These are phyloP conservation scores for Hymenochaete sp. DNA, from an alignment of 1,284 basidiomycete species.

Conservation along the genomic window DNA sequence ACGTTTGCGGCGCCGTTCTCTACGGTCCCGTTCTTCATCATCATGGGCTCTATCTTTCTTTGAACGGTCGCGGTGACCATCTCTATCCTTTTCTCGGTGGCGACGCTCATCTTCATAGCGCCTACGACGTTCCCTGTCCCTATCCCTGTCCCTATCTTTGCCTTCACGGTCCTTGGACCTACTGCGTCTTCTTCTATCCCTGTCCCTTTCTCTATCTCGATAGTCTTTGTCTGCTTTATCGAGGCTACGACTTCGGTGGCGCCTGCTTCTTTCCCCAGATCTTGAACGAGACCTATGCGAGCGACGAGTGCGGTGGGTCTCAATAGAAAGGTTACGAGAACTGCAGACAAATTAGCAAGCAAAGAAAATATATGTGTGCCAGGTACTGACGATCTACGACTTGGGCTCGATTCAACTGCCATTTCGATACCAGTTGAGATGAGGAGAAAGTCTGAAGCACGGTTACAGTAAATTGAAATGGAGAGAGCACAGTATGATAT, in stretches of 20 bases:
- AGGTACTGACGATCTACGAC: conserved; percentile 53
- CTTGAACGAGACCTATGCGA: conserved; percentile 63
- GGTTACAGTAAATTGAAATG: background rate
- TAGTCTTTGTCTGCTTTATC: conserved; percentile 44
- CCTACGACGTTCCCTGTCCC: conserved; percentile 35
- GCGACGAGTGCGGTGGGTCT: conserved; percentile 58
- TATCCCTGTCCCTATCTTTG: conserved; percentile 32
- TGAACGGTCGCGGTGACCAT: conserved; percentile 35
- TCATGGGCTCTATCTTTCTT: conserved; percentile 39
- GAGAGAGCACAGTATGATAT: background rate
- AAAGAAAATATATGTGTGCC: conserved; percentile 4
- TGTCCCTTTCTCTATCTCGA: conserved; percentile 39
- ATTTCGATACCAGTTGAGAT: conserved; percentile 40
- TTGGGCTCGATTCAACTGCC: conserved; percentile 56
- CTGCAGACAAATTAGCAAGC: conserved; percentile 27
- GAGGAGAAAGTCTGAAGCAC: conserved; percentile 19
- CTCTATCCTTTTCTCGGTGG: conserved; percentile 32
- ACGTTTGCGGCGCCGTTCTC: conserved; percentile 51
- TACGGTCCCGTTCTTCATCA: conserved; percentile 42
- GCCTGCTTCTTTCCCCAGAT: conserved; percentile 40
- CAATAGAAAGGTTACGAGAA: conserved; percentile 62
- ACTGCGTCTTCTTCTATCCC: conserved; percentile 34
- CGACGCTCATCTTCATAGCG: conserved; percentile 27
- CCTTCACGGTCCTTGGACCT: conserved; percentile 41
- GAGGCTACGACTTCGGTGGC: conserved; percentile 27